A percentile compares a stretch with the other conserved stretches of the same genome.
Evolutionary conservation across 1,139 yeast species (phyloP).

Genomic region (Kluyveromyces marxianus): DNA sequence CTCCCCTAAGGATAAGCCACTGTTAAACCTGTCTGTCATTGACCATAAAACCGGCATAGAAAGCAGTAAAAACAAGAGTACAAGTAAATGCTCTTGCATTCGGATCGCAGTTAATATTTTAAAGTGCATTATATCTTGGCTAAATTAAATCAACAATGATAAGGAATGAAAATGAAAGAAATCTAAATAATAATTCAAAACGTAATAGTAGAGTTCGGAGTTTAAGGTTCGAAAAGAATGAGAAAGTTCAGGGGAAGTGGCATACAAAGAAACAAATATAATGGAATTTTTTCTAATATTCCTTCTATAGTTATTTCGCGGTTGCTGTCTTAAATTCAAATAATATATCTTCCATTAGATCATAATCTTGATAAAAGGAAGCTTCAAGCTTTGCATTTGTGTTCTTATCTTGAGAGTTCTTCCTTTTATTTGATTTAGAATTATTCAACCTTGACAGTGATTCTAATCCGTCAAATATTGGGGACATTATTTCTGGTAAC

Average conservation of each 20-base stretch:
- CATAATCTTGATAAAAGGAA: conserved; percentile 1
- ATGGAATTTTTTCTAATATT: too few relatives aligned
- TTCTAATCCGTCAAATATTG: not conserved
- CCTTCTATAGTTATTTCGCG: not conserved
- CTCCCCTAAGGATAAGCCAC: not conserved
- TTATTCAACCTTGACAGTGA: not conserved
- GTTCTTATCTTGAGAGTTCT: not conserved
- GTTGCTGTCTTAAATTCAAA: conserved; percentile 1
- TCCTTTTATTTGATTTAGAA: not conserved
- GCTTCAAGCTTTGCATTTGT: not conserved
- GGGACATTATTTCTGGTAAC: conserved; percentile 2
- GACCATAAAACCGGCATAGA: not conserved
- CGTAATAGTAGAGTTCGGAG: too few relatives aligned
- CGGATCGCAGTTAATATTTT: too few relatives aligned
- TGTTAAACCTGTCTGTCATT: not conserved
- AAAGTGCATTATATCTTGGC: too few relatives aligned
- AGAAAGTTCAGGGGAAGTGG: too few relatives aligned
- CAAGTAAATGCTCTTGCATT: too few relatives aligned
- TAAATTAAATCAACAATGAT: too few relatives aligned
- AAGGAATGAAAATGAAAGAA: too few relatives aligned
- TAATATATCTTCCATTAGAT: conserved; percentile 2
- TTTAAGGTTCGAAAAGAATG: too few relatives aligned
- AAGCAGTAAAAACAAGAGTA: not conserved
- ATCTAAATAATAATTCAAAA: too few relatives aligned
- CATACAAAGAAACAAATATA: too few relatives aligned